Evolutionary conservation across 208 protist genomes (phyloP), one percentile per base, ranked within the genome.

Genomic region (Trypanosomatidae sp.): DNA sequence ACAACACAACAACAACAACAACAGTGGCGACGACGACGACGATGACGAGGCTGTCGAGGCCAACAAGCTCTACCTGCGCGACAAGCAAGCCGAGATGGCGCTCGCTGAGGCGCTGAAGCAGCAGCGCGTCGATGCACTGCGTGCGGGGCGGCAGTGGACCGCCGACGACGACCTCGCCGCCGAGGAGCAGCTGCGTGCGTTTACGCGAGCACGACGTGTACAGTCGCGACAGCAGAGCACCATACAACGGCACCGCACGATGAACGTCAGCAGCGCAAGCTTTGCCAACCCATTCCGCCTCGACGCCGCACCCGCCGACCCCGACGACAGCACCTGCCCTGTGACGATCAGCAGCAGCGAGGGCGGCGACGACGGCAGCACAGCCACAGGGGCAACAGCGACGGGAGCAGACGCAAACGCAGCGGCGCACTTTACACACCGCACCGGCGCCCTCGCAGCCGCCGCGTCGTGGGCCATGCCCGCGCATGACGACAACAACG

Each of bases 71-170:
- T 77, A 76, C 40, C 53, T 82, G 8, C 16, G 37, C 1, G 53
- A 67, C 15, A 60, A 59, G 25, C 48, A 70, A 16, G 53, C 68
- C 15, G 67, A 81, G 47, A 82, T 82, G 72, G 6, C 25, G 0
- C 43, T 71, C 13, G 62, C 67, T 0, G 63, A 77, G 54, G n/a
- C 8, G 2, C 58, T 77, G 8, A 76, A 74, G 61, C n/a, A 30
- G 18, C 26, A 52, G 11, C 59, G 64, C 16, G 30, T 24, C 11
- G 6, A 32, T 10, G 43, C 46, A 6, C n/a, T 60, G 11, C 46
- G 28, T 0, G 11, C 28, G 25, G 67, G 72, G 16, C 48, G 39
- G 8, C 44, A 33, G 45, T 76, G 67, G 68, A 60, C 56, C 5
- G 41, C 28, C 6, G 64, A 76, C 37, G 39, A 65, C 28, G 60